Percentiles rank a stretch among this genome's conserved stretches.
These are phyloP conservation scores for Lunularia cruciata DNA, from an alignment of 225 moss, liverwort and hornwort species.

Conservation along the genomic window DNA sequence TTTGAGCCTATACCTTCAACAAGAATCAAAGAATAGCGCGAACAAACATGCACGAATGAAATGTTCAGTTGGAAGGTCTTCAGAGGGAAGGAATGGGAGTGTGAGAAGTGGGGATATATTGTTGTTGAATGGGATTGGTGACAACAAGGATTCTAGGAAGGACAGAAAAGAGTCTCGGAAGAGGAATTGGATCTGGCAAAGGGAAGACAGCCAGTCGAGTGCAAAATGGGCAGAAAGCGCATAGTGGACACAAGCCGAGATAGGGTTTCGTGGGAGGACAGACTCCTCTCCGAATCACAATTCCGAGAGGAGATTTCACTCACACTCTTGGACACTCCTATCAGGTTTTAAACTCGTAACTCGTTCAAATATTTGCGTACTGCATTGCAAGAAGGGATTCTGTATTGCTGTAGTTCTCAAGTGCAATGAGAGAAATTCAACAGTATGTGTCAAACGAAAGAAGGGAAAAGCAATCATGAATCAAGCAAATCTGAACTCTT, in stretches of 20 bases:
- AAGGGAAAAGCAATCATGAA: too few relatives aligned
- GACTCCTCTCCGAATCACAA: constrained; percentile 85
- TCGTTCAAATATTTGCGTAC: too few relatives aligned
- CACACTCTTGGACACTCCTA: constrained; percentile 73
- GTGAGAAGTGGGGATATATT: constrained; percentile 78
- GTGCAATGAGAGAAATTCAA: too few relatives aligned
- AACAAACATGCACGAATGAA: too few relatives aligned
- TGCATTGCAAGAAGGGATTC: too few relatives aligned
- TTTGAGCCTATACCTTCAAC: too few relatives aligned
- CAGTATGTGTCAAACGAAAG: too few relatives aligned
- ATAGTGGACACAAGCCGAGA: constrained; percentile 79
- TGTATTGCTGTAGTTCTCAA: too few relatives aligned
- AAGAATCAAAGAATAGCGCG: too few relatives aligned
- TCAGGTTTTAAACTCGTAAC: constrained; percentile 49
- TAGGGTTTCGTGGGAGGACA: constrained; percentile 97
- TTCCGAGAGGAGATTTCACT: constrained; percentile 89
- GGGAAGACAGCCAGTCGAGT: constrained; percentile 93
- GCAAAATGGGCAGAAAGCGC: constrained; percentile 98
- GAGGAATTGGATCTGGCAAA: constrained; percentile 97
- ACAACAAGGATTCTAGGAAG: constrained; percentile 84
- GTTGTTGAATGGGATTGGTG: constrained; percentile 77
- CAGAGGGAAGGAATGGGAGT: constrained; percentile 47
- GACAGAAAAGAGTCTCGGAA: constrained; percentile 82
- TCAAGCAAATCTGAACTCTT: too few relatives aligned
- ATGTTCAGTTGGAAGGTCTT: too few relatives aligned